Evolutionary conservation across 495 filamentous ascomycete species (phyloP).

Genomic region (Aspergillus sclerotiicarbonarius): DNA sequence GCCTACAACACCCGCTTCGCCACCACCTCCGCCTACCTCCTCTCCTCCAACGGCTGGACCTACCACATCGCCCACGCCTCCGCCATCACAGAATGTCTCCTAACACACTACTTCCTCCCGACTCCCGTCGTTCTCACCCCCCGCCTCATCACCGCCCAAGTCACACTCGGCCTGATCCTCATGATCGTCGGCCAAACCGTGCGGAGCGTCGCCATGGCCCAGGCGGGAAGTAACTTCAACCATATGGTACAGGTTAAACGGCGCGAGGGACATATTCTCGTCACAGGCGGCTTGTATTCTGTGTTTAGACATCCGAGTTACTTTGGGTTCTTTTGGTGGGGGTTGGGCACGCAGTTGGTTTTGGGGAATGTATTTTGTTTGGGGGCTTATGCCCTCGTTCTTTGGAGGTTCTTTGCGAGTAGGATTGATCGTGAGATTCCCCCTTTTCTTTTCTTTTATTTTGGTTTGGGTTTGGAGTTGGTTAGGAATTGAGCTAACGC

Average conservation of each 20-base stretch:
- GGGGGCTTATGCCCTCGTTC: slow-evolving; percentile 64
- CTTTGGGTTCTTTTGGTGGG: slow-evolving; percentile 99
- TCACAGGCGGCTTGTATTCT: slow-evolving; percentile 68
- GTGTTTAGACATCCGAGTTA: slow-evolving; percentile 82
- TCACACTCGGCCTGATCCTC: slow-evolving; percentile 59
- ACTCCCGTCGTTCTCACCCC: slow-evolving; percentile 28
- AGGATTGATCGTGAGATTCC: slow-evolving; percentile 63
- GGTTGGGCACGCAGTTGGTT: slow-evolving; percentile 86
- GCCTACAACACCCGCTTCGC: slow-evolving; percentile 75
- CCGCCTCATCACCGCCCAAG: slow-evolving; percentile 20
- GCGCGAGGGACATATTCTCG: slow-evolving; percentile 67
- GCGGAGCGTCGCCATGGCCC: slow-evolving; percentile 77
- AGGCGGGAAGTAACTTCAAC: slow-evolving; percentile 89
- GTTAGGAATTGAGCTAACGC: slow-evolving; percentile 4
- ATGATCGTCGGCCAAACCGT: slow-evolving; percentile 68
- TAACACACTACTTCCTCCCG: slow-evolving; percentile 60
- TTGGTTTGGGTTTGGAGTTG: slow-evolving; percentile 4
- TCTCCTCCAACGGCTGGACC: slow-evolving; percentile 78
- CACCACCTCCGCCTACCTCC: slow-evolving; percentile 70
- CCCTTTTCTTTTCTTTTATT: neutral
- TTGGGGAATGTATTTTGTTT: slow-evolving; percentile 82
- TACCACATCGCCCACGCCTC: slow-evolving; percentile 80
- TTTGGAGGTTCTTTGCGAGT: slow-evolving; percentile 79
- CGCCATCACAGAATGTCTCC: slow-evolving; percentile 67
- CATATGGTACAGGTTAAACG: slow-evolving; percentile 72